Evolutionary conservation across 225 moss, liverwort and hornwort species (phyloP), one percentile per base, ranked within the genome.

Genomic region (Climacium dendroides): DNA sequence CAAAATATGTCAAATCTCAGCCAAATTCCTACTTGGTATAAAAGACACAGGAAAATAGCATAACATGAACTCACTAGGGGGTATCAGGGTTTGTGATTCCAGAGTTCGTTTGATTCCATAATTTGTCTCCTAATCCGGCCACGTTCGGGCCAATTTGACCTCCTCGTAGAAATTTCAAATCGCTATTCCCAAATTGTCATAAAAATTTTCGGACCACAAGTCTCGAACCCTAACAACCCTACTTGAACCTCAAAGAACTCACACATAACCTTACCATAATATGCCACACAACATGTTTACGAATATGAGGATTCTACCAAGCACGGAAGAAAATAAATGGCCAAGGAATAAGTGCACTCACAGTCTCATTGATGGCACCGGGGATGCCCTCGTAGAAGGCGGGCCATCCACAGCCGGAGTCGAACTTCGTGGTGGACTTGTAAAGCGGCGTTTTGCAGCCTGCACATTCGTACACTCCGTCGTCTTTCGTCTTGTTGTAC

Each of bases 381-480:
- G 96, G 98, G 62, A 98, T 84, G 53, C 98, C 98, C 89, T 98
- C 96, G 73, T 89, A 98, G 85, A 98, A 98, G 15, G 98, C 98
- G 50, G 98, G 98, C 98, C 96, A 98, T 35, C 98, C 96, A 82
- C 98, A 98, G 30, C 98, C 98, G 70, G 98, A 98, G 86, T 96
- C 94, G 61, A 98, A 98, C 74, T 98, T 98, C 29, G 98, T 96
- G 50, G 94, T 93, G 26, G 98, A 98, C 88, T 98, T 98, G 90
- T 96, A 98, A 3, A 98, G 93, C 20, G 98, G 94, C 57, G 95
- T 85, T 59, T 89, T 89, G 62, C 98, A 96, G 45, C 70, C 98
- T 12, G 83, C 98, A 81, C 98, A 98, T 53, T 93, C 96, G 54
- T 98, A 98, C 57, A 96, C 74, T 45, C 98, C 98, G 0, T 98